Conservation (phyloP, 2,329 filamentous ascomycete genomes). For the Beauveria sp. region DNA sequence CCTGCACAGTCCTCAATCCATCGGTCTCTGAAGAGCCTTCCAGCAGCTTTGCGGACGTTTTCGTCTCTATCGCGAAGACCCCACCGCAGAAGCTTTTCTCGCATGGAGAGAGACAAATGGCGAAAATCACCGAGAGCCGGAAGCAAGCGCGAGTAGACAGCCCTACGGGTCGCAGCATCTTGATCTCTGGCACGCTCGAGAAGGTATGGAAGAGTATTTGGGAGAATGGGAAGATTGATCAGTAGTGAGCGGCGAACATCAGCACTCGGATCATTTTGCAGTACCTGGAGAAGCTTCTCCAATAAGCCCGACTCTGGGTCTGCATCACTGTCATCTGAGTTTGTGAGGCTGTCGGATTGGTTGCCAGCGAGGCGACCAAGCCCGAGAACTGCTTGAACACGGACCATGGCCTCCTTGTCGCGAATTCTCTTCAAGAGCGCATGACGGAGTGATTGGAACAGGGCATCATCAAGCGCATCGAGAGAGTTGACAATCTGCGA, state of each 20-base stretch:
- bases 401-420: conserved; percentile 89
- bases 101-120: conserved; percentile 84
- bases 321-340: conserved; percentile 62
- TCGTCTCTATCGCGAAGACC: conserved; percentile 91
- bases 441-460: conserved; percentile 75
- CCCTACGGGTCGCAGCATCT: conserved; percentile 74
- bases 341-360: conserved; percentile 61
- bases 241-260: conserved; percentile 86
- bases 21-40: conserved; percentile 82
- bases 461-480: conserved; percentile 82
- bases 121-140: conserved; percentile 90
- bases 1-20: conserved; percentile 96
- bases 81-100: conserved; percentile 93
- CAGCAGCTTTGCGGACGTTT: conserved; percentile 84
- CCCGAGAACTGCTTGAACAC: conserved; percentile 85
- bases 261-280: conserved; percentile 90
- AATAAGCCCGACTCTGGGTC: conserved; percentile 61
- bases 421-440: conserved; percentile 77
- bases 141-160: conserved; percentile 79
- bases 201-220: conserved; percentile 75
- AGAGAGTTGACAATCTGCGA: conserved; percentile 89
- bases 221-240: conserved; percentile 81
- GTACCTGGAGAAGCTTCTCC: conserved; percentile 75
- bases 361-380: conserved; percentile 79
- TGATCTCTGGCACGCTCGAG: conserved; percentile 86